Conservation (phyloP, 768 basidiomycete species). For the Kwoniella sp. region DNA sequence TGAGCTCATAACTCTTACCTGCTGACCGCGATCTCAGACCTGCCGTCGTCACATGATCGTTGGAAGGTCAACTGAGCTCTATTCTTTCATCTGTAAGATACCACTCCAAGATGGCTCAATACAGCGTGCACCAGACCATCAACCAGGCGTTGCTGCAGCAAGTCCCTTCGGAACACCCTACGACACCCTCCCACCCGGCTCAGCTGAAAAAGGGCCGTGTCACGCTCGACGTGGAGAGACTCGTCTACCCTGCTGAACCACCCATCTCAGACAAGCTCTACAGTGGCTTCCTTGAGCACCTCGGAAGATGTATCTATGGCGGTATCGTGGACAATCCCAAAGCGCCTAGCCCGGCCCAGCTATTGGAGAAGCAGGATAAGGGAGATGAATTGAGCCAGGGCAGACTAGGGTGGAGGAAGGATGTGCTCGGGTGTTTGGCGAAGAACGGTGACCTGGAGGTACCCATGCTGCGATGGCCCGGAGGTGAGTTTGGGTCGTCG, state of each 20-base stretch:
- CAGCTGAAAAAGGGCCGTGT: slow-evolving; percentile 38
- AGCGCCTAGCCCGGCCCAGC: slow-evolving; percentile 32
- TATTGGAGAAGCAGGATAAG: slow-evolving; percentile 52
- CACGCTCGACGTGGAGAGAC: slow-evolving; percentile 59
- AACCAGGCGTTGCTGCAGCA: slow-evolving; percentile 16
- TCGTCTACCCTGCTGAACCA: slow-evolving; percentile 60
- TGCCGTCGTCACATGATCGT: no score
- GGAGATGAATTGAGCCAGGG: slow-evolving; percentile 55
- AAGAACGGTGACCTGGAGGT: slow-evolving; percentile 59
- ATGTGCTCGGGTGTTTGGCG: slow-evolving; percentile 60
- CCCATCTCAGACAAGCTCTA: slow-evolving; percentile 59
- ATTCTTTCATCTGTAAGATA: not conserved
- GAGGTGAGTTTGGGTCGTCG: slow-evolving; percentile 56
- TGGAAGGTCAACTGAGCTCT: not conserved
- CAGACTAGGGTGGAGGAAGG: slow-evolving; percentile 62
- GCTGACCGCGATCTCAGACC: no score
- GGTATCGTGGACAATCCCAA: slow-evolving; percentile 53
- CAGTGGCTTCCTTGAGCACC: slow-evolving; percentile 68
- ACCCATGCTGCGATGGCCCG: slow-evolving; percentile 63
- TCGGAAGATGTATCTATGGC: slow-evolving; percentile 58
- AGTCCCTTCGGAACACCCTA: slow-evolving; percentile 2
- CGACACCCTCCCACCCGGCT: slow-evolving; percentile 28
- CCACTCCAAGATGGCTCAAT: slow-evolving; percentile 8
- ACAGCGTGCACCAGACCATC: slow-evolving; percentile 15
- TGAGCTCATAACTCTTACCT: no score